Conservation (phyloP, 129 eudicot species). For the Silybum marianum region DNA sequence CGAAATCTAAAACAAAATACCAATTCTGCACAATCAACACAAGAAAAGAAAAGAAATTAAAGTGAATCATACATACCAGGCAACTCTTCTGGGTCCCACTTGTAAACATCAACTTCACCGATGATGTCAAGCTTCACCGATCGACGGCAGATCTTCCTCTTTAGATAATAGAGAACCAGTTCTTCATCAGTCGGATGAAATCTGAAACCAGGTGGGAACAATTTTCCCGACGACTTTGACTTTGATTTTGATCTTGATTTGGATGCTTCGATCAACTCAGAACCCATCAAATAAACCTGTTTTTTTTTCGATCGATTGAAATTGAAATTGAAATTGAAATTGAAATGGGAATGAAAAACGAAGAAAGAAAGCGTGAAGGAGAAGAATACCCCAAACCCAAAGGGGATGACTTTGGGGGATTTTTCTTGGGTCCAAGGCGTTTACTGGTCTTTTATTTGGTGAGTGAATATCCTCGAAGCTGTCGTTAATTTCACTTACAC, state of each 20-base stretch:
- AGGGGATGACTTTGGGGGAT: slow-evolving; percentile 21
- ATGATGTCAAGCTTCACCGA: slow-evolving; percentile 56
- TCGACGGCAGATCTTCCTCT: slow-evolving; percentile 70
- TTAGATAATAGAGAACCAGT: slow-evolving; percentile 67
- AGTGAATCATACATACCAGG: slow-evolving; percentile 63
- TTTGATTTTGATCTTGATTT: slow-evolving; percentile 26
- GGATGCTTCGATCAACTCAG: slow-evolving; percentile 25
- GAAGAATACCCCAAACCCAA: slow-evolving; percentile 29
- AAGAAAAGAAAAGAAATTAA: not conserved
- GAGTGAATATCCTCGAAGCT: slow-evolving; percentile 26
- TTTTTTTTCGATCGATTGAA: not conserved
- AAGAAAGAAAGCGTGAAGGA: slow-evolving; percentile 32
- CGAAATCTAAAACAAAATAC: not conserved
- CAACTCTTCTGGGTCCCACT: slow-evolving; percentile 77
- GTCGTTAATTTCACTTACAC: not conserved
- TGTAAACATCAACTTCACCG: slow-evolving; percentile 77
- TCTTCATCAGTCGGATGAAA: slow-evolving; percentile 91
- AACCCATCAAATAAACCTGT: slow-evolving; percentile 30
- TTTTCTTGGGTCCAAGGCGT: not conserved
- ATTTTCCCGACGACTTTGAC: slow-evolving; percentile 26
- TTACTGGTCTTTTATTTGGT: slow-evolving; percentile 13
- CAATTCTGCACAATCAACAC: too few species aligned
- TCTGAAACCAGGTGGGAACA: slow-evolving; percentile 73
- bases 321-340: not conserved
- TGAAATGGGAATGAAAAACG: not conserved